A percentile compares a stretch with the other conserved stretches of the same genome.
phyloP scores from a whole-genome alignment of 768 basidiomycete genomes.

The Baorangia bicolor region DNA sequence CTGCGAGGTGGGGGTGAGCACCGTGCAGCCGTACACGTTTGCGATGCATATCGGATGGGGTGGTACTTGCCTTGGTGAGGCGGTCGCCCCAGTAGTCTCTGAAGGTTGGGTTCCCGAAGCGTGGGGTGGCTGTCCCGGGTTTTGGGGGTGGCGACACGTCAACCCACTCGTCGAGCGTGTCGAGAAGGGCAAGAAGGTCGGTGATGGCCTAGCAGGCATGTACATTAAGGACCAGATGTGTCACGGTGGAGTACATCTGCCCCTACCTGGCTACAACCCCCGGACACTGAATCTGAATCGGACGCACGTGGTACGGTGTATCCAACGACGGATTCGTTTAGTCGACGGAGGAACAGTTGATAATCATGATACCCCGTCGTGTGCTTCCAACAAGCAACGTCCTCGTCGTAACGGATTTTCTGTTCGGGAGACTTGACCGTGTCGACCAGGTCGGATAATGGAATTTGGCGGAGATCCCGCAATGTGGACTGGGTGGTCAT shows the following conservation, averaged over 20 bases:
- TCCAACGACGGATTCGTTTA: slow-evolving; percentile 79
- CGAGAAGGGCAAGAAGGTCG: slow-evolving; percentile 55
- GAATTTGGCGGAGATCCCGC: slow-evolving; percentile 34
- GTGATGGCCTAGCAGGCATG: slow-evolving; percentile 42
- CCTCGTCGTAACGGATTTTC: slow-evolving; percentile 70
- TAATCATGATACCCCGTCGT: slow-evolving; percentile 75
- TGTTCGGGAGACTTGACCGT: slow-evolving; percentile 36
- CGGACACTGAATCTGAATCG: background rate
- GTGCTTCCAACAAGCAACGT: slow-evolving; percentile 69
- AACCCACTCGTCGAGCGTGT: slow-evolving; percentile 70
- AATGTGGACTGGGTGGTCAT: slow-evolving; percentile 21
- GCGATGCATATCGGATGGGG: background rate
- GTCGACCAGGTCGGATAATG: slow-evolving; percentile 20
- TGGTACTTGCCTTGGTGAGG: slow-evolving; percentile 63
- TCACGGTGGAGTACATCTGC: background rate
- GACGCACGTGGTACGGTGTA: slow-evolving; percentile 44
- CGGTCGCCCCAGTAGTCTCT: slow-evolving; percentile 72
- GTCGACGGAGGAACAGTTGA: slow-evolving; percentile 67
- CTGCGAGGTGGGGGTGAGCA: slow-evolving; percentile 33
- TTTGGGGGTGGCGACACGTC: slow-evolving; percentile 71
- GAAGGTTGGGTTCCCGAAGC: slow-evolving; percentile 92
- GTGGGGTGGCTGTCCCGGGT: slow-evolving; percentile 56
- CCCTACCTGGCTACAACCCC: slow-evolving; percentile 21
- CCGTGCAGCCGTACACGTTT: background rate
- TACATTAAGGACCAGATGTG: background rate